A percentile compares a stretch with the other conserved stretches of the same genome.
Evolutionary conservation across 1,284 basidiomycete species (phyloP).

Genomic region (Laetiporus sulphureus): DNA sequence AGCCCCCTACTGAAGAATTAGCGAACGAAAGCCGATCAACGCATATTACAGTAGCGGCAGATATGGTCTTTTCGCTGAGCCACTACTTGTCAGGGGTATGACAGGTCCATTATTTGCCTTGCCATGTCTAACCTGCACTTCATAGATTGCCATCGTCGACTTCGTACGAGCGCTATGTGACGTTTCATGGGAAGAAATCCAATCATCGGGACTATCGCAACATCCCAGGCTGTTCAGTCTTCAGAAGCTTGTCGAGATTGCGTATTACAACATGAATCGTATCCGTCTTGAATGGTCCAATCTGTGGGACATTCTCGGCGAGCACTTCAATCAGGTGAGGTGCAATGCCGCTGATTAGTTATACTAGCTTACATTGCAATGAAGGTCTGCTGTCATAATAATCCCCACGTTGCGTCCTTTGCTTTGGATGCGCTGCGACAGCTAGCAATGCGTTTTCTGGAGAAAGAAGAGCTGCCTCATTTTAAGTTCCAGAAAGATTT

Average conservation of each 20-base stretch:
- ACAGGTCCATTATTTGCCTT: constrained; percentile 18
- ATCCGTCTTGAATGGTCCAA: constrained; percentile 99
- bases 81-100: constrained; percentile 90
- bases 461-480: constrained; percentile 96
- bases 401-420: constrained; percentile 95
- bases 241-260: constrained; percentile 98
- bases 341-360: background rate
- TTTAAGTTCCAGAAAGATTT: constrained; percentile 99
- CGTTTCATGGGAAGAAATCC: constrained; percentile 99
- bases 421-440: constrained; percentile 97
- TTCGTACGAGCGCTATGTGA: constrained; percentile 96
- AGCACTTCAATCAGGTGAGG: constrained; percentile 95
- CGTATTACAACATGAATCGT: constrained; percentile 99
- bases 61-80: constrained; percentile 98
- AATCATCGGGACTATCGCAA: constrained; percentile 90
- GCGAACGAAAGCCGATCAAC: constrained; percentile 96
- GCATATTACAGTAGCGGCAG: constrained; percentile 97
- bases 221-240: constrained; percentile 95
- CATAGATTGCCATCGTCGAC: constrained; percentile 92
- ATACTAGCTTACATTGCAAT: constrained; percentile 6
- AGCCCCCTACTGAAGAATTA: constrained; percentile 85
- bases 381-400: constrained; percentile 96
- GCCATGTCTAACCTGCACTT: too few relatives aligned
- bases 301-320: constrained; percentile 96
- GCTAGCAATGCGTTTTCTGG: constrained; percentile 96